Conservation (phyloP, 192 early-diverging fungal species). For the Linnemannia schmuckeri region DNA sequence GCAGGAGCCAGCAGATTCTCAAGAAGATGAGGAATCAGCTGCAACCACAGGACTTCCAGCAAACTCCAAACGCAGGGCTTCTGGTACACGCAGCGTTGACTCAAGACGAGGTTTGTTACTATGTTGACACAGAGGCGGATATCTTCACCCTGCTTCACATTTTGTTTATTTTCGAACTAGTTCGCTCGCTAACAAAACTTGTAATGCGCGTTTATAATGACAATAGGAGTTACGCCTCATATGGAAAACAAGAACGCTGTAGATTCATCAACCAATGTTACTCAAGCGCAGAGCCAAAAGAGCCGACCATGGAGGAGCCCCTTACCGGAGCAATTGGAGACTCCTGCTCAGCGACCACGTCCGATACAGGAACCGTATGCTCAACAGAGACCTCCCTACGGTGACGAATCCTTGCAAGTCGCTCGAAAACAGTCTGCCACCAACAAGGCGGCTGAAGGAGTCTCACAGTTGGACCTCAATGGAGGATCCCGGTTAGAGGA, state of each 20-base stretch:
- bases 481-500: not conserved
- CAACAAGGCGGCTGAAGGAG: slow-evolving; percentile 12
- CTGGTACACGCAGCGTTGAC: slow-evolving; percentile 19
- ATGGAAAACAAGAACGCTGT: not conserved
- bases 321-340: not conserved
- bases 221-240: not conserved
- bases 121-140: not conserved
- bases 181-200: not conserved
- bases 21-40: slow-evolving; percentile 16
- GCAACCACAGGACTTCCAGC: not conserved
- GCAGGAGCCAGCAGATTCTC: slow-evolving; percentile 7
- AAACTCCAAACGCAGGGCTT: slow-evolving; percentile 27
- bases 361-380: not conserved
- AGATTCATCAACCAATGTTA: not conserved
- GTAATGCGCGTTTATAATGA: not conserved
- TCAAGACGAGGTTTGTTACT: slow-evolving; percentile 9
- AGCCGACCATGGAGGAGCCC: slow-evolving; percentile 2
- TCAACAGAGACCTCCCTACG: not conserved
- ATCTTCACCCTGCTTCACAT: not conserved
- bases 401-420: not conserved
- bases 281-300: not conserved
- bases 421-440: slow-evolving; percentile 6
- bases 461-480: slow-evolving; percentile 14
- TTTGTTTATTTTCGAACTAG: not conserved
- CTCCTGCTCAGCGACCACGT: not conserved